Evolutionary conservation across 176 grass and related monocot genomes (phyloP), one percentile per base, ranked within the genome.

Genomic region (Typha latifolia): DNA sequence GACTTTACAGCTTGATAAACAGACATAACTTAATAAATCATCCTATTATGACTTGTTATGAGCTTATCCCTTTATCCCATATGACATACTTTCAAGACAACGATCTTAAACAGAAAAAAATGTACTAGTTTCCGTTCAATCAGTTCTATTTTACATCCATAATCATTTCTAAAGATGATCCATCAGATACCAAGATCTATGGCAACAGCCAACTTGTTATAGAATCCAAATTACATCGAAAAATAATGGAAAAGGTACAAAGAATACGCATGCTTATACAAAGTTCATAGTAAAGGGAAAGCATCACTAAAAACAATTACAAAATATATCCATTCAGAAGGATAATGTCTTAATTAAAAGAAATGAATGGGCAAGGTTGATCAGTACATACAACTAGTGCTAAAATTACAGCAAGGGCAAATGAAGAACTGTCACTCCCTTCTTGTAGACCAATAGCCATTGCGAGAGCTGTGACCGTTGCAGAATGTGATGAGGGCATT

Each of bases 401-500:
- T 47, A 99, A 90, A 77, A 93, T 76, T 32, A 93, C 50, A n/a
- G 89, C 81, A 49, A 99, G 84, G 14, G 95, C 89, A 57, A 99
- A 99, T 4, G 66, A 72, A 63, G 95, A 90, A 66, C 89, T 85
- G 68, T 74, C 49, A 47, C 73, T 70, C 43, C 95, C 95, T 78
- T 99, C 95, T 81, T 94, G 86, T 69, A 90, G 78, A 47, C 81
- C 84, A 66, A 93, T 69, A 49, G 95, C 86, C 32, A 84, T 78
- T 1, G 86, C 86, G 21, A 93, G 72, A 62, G 86, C 81, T 34
- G 63, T 85, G 32, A 99, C 89, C 0, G 95, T 90, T 2, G 95
- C 89, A 37, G 89, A 93, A 67, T 91, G 84, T 51, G 95, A 99
- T 49, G 95, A 99, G 78, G 91, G 82, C 72, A 99, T 74, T 64